Evolutionary conservation across 768 basidiomycete genomes (phyloP), one percentile per base, ranked within the genome.

Genomic region (Gautieria morchelliformis): DNA sequence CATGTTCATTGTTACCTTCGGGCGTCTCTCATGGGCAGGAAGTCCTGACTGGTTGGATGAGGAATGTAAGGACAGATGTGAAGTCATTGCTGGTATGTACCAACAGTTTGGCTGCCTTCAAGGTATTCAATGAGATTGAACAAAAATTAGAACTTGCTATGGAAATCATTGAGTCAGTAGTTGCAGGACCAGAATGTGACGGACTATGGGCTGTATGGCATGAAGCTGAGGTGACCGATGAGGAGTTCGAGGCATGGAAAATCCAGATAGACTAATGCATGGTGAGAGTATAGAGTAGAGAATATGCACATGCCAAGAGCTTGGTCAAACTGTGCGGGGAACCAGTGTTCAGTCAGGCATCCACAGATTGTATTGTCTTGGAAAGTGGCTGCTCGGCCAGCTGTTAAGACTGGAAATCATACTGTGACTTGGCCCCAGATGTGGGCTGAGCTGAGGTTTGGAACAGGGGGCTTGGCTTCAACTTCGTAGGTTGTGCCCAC

Each of bases 1-100:
- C 62, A 75, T 83, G 65, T 90, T 89, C 64, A 79, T 83, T 30
- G 82, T 89, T n/a, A 80, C 83, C 0, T 79, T 93, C 55, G 86
- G 89, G 40, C 77, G 89, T 60, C 70, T 93, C 48, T 82, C 84
- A 56, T 90, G 81, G 59, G 82, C 84, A 6, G 83, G 82, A 47
- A 72, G 79, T 11, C 84, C 85, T 15, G 74, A 78, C 45, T 87
- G 84, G 82, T 66, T 85, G 33, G 69, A 74, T 22, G 56, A 58
- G 15, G 66, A 71, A 48, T 65, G 69, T 15, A 73, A 70, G 56
- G 64, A 66, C 20, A 75, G 77, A 46, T 63, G 83, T 42, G 74
- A 74, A 60, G 64, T 69, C 27, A 69, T 81, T 35, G 70, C 73
- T 62, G 82, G 85, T 82, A 65, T 50, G 75, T 64, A 19, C 17